Evolutionary conservation across 1,139 yeast genomes (phyloP), one percentile per base, ranked within the genome.

Genomic region (Debaryomycetaceae sp.): DNA sequence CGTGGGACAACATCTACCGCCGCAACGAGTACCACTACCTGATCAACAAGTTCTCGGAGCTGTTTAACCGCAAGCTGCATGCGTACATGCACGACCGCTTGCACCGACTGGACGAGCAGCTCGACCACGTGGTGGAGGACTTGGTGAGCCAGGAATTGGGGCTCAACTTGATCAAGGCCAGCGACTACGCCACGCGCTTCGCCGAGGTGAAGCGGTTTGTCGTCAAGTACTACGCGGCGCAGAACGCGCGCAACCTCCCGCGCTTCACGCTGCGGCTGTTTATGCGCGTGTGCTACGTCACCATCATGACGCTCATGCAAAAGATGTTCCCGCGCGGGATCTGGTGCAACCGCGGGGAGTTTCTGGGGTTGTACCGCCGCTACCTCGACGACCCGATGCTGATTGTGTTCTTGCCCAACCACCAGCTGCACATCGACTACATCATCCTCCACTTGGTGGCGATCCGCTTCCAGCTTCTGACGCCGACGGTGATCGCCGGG

Each of bases 401-500:
- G 3, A 55, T 67, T 23, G 44, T 65, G 22, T 64, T 54, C 37
- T 55, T 65, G 29, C 73, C 74, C 6, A 65, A 80, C 43, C 85
- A 78, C 55, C 77, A 76, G 48, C 73, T 81, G 13, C 85, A 78
- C 46, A 61, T 78, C 27, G 85, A 78, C 51, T 78, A 78, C 44
- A 75, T 78, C 39, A 71, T 79, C 27, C 48, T 79, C 32, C 84
- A 78, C 44, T 61, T 77, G 35, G 58, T 77, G 28, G 64, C 78
- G 36, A 67, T 75, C 42, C 54, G 83, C 25, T 65, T 78, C 42
- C 78, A 77, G 25, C 55, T 78, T 38, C 63, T 81, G 8, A 53
- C 69, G 9, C 85, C 85, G 1, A 56, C 72, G 3, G 83, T 78
- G 3, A 74, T 78, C 32, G 84, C 85, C 1, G 85, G 85, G 5